phyloP scores from a whole-genome alignment of 73 alveolate species.

The Stentor roeselii region DNA sequence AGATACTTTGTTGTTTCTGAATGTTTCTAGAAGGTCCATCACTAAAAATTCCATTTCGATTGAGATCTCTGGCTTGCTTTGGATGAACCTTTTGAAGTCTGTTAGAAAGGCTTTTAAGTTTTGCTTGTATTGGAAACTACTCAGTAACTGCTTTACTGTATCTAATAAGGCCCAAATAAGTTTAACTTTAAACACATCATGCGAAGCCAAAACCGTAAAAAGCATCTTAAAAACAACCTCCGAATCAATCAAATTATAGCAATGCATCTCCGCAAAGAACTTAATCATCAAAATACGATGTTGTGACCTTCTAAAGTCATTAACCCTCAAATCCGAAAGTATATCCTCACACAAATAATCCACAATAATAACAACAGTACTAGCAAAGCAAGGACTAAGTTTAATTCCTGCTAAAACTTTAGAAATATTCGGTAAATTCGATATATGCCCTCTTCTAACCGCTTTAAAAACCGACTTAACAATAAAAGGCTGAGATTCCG shows the following conservation, averaged over 20 bases:
- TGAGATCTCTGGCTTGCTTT: background rate
- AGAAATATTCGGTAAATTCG: background rate
- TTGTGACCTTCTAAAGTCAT: slow-evolving; percentile 4
- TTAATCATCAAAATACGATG: background rate
- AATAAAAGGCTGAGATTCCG: background rate
- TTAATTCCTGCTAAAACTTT: slow-evolving; percentile 2
- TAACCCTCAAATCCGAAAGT: background rate
- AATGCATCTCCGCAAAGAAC: background rate
- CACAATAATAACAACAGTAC: background rate
- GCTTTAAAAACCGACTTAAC: background rate
- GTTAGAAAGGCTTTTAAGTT: background rate
- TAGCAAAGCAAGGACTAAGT: background rate
- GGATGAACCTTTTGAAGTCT: background rate
- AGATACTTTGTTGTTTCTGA: background rate
- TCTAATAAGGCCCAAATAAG: slow-evolving; percentile 19
- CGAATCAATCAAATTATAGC: slow-evolving; percentile 6
- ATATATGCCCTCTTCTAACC: background rate
- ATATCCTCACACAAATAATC: background rate
- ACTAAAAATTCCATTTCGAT: slow-evolving; percentile 11
- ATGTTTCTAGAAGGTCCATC: slow-evolving; percentile 9
- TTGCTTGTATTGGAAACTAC: background rate
- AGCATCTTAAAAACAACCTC: slow-evolving; percentile 4
- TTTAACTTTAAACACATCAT: background rate
- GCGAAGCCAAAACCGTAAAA: background rate
- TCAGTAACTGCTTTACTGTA: background rate